phyloP scores from a whole-genome alignment of 345 rosid genomes.

The Alliaria petiolata region DNA sequence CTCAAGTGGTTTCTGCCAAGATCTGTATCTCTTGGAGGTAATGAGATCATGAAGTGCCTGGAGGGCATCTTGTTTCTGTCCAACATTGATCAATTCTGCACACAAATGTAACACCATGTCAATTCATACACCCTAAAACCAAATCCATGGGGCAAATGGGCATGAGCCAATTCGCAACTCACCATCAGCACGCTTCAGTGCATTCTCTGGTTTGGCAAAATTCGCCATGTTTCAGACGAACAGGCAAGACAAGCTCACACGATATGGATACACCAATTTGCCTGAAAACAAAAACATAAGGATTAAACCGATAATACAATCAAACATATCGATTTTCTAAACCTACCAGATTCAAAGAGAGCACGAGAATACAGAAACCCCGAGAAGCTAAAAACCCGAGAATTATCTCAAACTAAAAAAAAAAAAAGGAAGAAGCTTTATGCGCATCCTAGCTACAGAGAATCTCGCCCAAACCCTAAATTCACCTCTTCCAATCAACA shows the following conservation, averaged over 20 bases:
- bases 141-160: background rate
- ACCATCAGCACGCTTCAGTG: constrained; percentile 95
- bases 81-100: constrained; percentile 92
- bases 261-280: background rate
- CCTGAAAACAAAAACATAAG: constrained; percentile 15
- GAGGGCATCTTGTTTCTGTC: constrained; percentile 96
- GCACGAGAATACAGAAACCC: background rate
- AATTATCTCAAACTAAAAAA: background rate
- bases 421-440: background rate
- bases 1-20: constrained; percentile 94
- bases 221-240: constrained; percentile 51
- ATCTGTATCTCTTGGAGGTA: constrained; percentile 86
- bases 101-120: background rate
- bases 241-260: background rate
- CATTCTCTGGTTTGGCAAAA: constrained; percentile 86
- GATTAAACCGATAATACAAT: background rate
- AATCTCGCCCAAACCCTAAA: constrained; percentile 14
- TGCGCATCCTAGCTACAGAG: background rate
- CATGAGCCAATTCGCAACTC: background rate
- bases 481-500: constrained; percentile 1
- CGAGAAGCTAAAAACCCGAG: too few species aligned
- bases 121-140: constrained; percentile 1
- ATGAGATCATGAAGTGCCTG: constrained; percentile 89
- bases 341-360: background rate
- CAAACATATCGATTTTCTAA: background rate